Evolutionary conservation across 2,329 filamentous ascomycete species (phyloP).

Genomic region (Neobulgaria alba): DNA sequence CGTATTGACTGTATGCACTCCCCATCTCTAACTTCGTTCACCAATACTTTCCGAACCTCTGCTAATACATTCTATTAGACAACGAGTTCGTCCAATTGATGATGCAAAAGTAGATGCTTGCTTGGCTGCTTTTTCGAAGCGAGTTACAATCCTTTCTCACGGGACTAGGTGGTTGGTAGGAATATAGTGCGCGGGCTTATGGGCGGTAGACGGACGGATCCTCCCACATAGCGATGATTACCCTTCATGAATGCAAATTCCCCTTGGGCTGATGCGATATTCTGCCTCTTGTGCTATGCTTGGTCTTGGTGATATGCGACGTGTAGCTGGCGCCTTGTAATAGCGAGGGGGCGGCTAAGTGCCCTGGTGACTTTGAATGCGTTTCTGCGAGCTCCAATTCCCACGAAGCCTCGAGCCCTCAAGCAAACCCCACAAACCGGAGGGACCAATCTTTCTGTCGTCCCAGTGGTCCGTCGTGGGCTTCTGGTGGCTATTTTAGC

Average conservation of each 20-base stretch:
- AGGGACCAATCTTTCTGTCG: no score
- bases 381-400: no score
- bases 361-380: no score
- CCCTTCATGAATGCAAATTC: slow-evolving; percentile 17
- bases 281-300: neutral
- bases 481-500: no score
- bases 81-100: slow-evolving; percentile 92
- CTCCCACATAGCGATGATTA: slow-evolving; percentile 19
- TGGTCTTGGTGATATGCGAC: neutral
- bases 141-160: slow-evolving; percentile 13
- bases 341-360: no score
- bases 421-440: no score
- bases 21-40: neutral
- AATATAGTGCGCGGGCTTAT: slow-evolving; percentile 4
- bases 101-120: slow-evolving; percentile 72
- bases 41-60: no score
- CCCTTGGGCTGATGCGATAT: slow-evolving; percentile 2
- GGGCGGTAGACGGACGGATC: neutral
- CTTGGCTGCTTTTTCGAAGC: slow-evolving; percentile 2
- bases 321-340: no score
- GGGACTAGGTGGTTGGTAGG: slow-evolving; percentile 1
- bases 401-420: no score
- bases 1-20: slow-evolving; percentile 69
- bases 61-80: slow-evolving; percentile 43
- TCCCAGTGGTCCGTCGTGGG: no score